Conservation (phyloP, 176 grass and related monocot genomes). For the Sorghum bicolor region DNA sequence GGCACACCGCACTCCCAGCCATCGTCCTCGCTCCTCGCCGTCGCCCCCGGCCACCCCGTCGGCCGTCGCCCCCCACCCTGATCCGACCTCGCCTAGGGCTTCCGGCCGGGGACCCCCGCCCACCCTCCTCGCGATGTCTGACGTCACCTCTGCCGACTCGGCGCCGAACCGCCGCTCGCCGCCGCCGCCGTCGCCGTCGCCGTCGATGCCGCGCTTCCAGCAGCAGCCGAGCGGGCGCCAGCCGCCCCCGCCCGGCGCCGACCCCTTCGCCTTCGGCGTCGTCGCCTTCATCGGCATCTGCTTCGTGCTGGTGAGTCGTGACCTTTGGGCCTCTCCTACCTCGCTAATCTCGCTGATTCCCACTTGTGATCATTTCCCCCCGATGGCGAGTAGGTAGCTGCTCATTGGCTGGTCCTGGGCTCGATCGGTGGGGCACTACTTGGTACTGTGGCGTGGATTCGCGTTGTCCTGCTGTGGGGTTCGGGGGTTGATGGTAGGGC, state of each 20-base stretch:
- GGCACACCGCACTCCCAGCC: no score
- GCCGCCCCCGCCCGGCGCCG: constrained; percentile 33
- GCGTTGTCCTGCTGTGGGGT: not conserved
- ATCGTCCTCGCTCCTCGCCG: no score
- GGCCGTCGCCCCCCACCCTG: no score
- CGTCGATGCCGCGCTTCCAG: constrained; percentile 24
- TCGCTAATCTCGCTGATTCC: not conserved
- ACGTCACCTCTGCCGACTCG: constrained; percentile 20
- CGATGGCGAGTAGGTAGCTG: not conserved
- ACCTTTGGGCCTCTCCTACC: not conserved
- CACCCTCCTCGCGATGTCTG: constrained; percentile 34
- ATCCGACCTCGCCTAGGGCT: not conserved
- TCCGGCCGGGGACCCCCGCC: no score
- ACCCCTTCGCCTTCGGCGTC: constrained; percentile 38
- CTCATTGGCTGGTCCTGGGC: not conserved
- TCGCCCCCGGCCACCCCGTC: no score
- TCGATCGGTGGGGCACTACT: not conserved
- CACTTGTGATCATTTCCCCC: not conserved
- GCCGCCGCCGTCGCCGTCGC: constrained; percentile 29
- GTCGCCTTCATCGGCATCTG: constrained; percentile 43
- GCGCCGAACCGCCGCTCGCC: constrained; percentile 20
- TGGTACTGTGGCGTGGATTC: not conserved
- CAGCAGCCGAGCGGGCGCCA: constrained; percentile 38
- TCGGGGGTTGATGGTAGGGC: not conserved
- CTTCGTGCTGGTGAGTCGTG: constrained; percentile 45